Conservation (phyloP, 2,329 filamentous ascomycete species). For the Thermomyces lanuginosus region DNA sequence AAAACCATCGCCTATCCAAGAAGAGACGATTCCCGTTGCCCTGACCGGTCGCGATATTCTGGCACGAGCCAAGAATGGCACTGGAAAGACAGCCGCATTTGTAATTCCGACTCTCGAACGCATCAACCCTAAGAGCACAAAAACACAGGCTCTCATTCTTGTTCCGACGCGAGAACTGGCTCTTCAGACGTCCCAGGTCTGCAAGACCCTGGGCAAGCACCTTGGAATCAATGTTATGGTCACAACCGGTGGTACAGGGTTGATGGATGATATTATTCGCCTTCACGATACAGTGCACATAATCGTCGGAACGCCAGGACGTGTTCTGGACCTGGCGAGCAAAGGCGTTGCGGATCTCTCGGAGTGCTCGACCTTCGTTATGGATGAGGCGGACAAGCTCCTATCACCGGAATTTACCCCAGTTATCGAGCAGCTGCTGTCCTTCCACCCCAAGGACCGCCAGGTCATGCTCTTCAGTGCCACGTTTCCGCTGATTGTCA, state of each 20-base stretch:
- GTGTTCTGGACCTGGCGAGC: conserved; percentile 88
- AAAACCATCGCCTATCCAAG: conserved; percentile 96
- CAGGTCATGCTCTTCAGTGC: conserved; percentile 99
- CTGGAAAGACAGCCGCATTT: conserved; percentile 95
- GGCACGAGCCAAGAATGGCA: conserved; percentile 94
- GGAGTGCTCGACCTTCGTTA: conserved; percentile 94
- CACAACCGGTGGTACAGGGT: conserved; percentile 84
- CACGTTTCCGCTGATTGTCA: conserved; percentile 92
- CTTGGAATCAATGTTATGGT: conserved; percentile 98
- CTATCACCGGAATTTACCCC: conserved; percentile 93
- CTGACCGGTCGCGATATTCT: conserved; percentile 89
- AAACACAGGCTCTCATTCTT: conserved; percentile 90
- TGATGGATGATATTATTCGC: conserved; percentile 93
- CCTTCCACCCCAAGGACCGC: conserved; percentile 90
- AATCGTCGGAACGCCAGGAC: conserved; percentile 88
- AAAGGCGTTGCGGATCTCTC: conserved; percentile 94
- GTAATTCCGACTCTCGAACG: conserved; percentile 89
- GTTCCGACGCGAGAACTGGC: conserved; percentile 94
- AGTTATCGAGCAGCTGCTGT: conserved; percentile 87
- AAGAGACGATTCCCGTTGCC: conserved; percentile 95
- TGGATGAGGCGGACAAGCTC: conserved; percentile 98
- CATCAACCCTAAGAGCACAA: conserved; percentile 90
- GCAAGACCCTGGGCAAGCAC: conserved; percentile 95
- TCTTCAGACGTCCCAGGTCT: conserved; percentile 96
- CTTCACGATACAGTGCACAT: conserved; percentile 91